These are phyloP conservation scores for Parathielavia appendiculata DNA, from an alignment of 495 filamentous ascomycete species.

Conservation along the genomic window DNA sequence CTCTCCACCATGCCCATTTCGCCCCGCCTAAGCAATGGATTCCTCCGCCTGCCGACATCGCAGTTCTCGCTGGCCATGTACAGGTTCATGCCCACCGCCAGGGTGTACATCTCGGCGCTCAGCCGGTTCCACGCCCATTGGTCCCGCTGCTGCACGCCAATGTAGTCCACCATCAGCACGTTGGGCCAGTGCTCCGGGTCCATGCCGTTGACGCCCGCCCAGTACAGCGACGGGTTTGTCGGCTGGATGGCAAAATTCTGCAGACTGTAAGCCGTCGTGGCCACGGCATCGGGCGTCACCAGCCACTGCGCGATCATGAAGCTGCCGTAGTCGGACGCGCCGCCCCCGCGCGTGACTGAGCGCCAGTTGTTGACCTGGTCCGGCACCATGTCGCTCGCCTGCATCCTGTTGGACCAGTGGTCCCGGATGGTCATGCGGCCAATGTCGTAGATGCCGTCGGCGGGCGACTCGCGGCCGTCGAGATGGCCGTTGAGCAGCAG, in stretches of 20 bases:
- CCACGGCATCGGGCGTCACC: conserved; percentile 20
- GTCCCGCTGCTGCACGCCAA: conserved; percentile 20
- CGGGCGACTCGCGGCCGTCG: conserved; percentile 10
- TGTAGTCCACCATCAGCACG: conserved; percentile 26
- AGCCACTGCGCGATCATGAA: conserved; percentile 26
- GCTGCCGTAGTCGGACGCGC: conserved; percentile 11
- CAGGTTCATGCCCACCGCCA: conserved; percentile 24
- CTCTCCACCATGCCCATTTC: background rate
- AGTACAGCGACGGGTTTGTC: conserved; percentile 27
- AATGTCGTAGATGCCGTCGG: conserved; percentile 22
- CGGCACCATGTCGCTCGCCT: conserved; percentile 17
- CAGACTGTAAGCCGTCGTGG: conserved; percentile 14
- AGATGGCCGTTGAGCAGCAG: conserved; percentile 20
- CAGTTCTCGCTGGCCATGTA: conserved; percentile 28
- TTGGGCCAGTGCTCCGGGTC: conserved; percentile 24
- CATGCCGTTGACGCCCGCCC: conserved; percentile 25
- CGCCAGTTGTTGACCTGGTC: conserved; percentile 19
- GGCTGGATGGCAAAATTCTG: conserved; percentile 22
- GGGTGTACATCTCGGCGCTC: conserved; percentile 27
- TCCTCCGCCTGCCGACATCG: conserved; percentile 12
- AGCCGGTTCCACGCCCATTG: conserved; percentile 21
- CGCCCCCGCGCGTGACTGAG: conserved; percentile 11
- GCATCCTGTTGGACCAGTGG: conserved; percentile 21
- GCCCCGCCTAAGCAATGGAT: conserved; percentile 9
- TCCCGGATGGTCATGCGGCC: conserved; percentile 14